These are phyloP conservation scores for Meyerozyma carpophila DNA, from an alignment of 1,139 yeast species.

Conservation along the genomic window DNA sequence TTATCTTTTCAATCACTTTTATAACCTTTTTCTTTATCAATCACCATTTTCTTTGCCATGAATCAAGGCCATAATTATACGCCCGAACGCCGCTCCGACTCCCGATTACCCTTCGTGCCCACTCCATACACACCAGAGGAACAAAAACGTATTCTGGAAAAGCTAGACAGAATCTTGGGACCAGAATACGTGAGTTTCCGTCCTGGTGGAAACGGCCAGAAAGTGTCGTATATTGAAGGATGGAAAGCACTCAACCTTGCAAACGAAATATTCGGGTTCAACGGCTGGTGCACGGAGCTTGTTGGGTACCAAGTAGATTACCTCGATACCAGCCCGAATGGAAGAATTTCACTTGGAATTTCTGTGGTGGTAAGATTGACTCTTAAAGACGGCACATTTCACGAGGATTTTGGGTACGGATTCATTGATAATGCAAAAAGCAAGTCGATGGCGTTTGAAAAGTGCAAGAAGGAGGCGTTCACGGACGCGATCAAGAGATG, in stretches of 20 bases:
- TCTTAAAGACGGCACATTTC: constrained; percentile 67
- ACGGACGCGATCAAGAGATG: constrained; percentile 79
- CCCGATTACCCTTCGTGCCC: constrained; percentile 15
- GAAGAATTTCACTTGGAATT: constrained; percentile 56
- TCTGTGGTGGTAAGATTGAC: constrained; percentile 70
- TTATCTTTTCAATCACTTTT: neutral
- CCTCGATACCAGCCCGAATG: constrained; percentile 55
- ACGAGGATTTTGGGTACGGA: constrained; percentile 82
- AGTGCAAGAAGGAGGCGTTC: constrained; percentile 75
- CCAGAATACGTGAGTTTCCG: constrained; percentile 86
- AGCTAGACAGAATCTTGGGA: constrained; percentile 64
- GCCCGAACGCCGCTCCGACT: neutral
- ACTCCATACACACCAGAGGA: constrained; percentile 38
- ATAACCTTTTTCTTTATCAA: too few relatives aligned
- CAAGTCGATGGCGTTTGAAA: constrained; percentile 72
- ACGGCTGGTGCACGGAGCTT: constrained; percentile 76
- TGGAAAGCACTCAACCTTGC: constrained; percentile 78
- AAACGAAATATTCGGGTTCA: constrained; percentile 74
- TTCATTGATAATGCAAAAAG: constrained; percentile 66
- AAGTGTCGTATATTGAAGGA: constrained; percentile 72
- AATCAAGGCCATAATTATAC: neutral
- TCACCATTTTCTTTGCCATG: too few relatives aligned
- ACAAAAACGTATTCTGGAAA: constrained; percentile 29
- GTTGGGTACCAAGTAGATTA: constrained; percentile 64
- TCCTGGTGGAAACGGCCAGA: constrained; percentile 68